Base-by-base conservation (phyloP, 2,329 filamentous ascomycete genomes). In the Rutstroemia sp. region DNA sequence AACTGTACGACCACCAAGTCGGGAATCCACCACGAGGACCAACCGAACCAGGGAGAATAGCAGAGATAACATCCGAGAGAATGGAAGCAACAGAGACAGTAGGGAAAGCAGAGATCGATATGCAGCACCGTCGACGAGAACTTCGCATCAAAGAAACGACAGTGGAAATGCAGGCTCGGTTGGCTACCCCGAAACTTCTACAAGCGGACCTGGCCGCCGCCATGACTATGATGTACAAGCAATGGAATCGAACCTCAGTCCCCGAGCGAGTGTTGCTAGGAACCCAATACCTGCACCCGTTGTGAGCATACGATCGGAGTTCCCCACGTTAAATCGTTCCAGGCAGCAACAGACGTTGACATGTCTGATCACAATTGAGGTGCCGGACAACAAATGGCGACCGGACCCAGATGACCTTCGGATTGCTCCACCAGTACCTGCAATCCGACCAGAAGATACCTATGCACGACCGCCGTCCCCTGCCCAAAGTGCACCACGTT, bases 141-240 rank as follows among this genome's bases (percentile, higher is more conserved):
- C 54, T 21, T 55, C 59, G 3, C 90, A 95, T 72, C 77, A 76
- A 58, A 83, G 92, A 48, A 92, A 86, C 64, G 88, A 91, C 63
- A 96, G 91, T 64, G 87, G 85, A 61, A 87, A 87, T 16, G 76
- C 74, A 53, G 94, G 90, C 1, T 91, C 89, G 1, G 83, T 80
- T 21, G 90, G 92, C 47, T 96, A 95, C 67, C 80, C 85, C 25
- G 88, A 92, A 60, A 86, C 86, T 2, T 83, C 84, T 16, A 84
- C 89, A 64, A 86, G 82, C 65, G 81, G 80, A 6, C 82, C 82
- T 39, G 76, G 76, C 25, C 83, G 92, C 64, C 86, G 88, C 55
- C 91, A 96, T 68, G 92, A 97, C 69, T 97, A 96, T 67, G 94
- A 97, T 68, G 83, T 96, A 16, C 92, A 97, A 70, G 91, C 92